phyloP scores from a whole-genome alignment of 2,329 filamentous ascomycete genomes.

The Ophiostoma sp. region DNA sequence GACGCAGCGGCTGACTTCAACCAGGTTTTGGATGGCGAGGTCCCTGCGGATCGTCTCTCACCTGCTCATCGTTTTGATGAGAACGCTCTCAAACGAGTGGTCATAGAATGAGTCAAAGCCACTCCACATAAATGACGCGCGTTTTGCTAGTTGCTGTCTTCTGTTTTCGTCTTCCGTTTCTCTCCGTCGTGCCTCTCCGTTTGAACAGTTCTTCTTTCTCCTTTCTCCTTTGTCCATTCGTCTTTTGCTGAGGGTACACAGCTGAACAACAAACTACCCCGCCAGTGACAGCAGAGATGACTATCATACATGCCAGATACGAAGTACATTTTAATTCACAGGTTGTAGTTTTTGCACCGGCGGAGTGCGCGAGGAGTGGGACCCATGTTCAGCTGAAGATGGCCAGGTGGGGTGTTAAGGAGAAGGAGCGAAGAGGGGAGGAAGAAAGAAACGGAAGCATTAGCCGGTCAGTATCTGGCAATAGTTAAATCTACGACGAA shows the following conservation, averaged over 20 bases:
- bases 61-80: background rate
- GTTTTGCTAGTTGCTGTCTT: slow-evolving; percentile 2
- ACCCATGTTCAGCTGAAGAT: slow-evolving; percentile 12
- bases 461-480: background rate
- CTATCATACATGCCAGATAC: background rate
- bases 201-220: background rate
- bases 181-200: background rate
- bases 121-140: background rate
- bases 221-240: background rate
- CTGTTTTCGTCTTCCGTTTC: background rate
- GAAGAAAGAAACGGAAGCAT: background rate
- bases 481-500: no score
- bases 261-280: background rate
- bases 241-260: background rate
- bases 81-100: background rate
- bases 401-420: background rate
- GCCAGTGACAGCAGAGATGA: background rate
- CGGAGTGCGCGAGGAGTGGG: background rate
- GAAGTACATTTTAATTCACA: background rate
- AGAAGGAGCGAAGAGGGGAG: background rate
- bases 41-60: no score
- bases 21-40: no score
- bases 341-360: background rate
- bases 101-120: background rate
- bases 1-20: no score